These are phyloP conservation scores for Phaeotremella skinneri DNA, from an alignment of 768 basidiomycete species.

Conservation along the genomic window DNA sequence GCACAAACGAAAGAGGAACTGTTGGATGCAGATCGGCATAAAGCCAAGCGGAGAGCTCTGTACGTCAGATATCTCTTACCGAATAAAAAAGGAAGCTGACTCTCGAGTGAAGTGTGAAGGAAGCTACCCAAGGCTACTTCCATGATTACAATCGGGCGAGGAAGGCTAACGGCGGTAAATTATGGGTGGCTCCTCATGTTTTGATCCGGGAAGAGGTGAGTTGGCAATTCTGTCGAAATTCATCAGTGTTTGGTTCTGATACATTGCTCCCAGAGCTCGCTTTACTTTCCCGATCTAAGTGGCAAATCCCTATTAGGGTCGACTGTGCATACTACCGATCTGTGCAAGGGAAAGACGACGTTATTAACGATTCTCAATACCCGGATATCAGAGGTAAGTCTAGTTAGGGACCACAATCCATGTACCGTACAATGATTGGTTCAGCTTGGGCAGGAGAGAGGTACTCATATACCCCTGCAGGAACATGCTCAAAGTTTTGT, in stretches of 20 bases:
- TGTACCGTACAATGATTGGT: background rate
- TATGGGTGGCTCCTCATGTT: conserved; percentile 86
- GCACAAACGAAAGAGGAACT: conserved; percentile 66
- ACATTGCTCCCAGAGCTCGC: conserved; percentile 64
- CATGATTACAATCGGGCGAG: conserved; percentile 77
- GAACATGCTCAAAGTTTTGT: conserved; percentile 73
- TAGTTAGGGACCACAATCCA: background rate
- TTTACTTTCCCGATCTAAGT: conserved; percentile 83
- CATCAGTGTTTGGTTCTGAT: background rate
- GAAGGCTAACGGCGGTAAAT: conserved; percentile 77
- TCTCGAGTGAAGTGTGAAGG: conserved; percentile 56
- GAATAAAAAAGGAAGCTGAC: conserved; percentile 4
- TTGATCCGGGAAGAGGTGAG: conserved; percentile 86
- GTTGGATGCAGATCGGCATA: conserved; percentile 67
- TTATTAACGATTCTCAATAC: conserved; percentile 80
- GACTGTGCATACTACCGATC: conserved; percentile 69
- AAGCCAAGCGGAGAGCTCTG: conserved; percentile 62
- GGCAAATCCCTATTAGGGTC: conserved; percentile 65
- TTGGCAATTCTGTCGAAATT: background rate
- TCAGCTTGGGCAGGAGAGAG: background rate
- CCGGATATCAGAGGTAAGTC: conserved; percentile 76
- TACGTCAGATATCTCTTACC: conserved; percentile 31
- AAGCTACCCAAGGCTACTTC: conserved; percentile 79
- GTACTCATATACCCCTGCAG: conserved; percentile 52
- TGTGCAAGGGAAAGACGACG: conserved; percentile 73